These are phyloP conservation scores for Chytriomyces sp. DNA, from an alignment of 192 early-diverging fungal genomes.

Conservation along the genomic window DNA sequence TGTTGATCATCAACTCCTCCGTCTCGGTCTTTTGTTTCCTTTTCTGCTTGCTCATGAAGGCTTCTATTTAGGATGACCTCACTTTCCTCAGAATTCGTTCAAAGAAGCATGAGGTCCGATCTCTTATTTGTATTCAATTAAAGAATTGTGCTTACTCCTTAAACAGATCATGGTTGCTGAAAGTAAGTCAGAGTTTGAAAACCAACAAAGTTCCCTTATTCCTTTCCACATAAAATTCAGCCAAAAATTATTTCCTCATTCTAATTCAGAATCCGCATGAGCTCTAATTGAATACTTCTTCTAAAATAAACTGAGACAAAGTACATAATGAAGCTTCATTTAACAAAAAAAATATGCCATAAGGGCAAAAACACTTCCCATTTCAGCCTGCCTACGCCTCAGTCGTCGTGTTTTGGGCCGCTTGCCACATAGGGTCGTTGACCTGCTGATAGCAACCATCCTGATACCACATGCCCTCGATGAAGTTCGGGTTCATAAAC, in stretches of 20 bases:
- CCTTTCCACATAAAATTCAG: conserved; percentile 7
- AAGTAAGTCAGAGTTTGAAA: conserved; percentile 33
- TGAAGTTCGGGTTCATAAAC: conserved; percentile 24
- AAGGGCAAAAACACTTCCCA: too few species aligned
- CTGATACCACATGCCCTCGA: too few species aligned
- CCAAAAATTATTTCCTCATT: conserved; percentile 44
- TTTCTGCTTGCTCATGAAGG: neutral
- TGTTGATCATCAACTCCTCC: neutral
- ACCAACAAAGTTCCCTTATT: neutral
- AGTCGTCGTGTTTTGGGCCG: too few species aligned
- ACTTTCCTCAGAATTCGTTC: conserved; percentile 43
- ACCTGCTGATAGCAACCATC: too few species aligned
- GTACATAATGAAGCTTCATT: too few species aligned
- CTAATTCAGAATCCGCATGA: conserved; percentile 45
- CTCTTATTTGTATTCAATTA: neutral
- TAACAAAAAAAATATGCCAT: too few species aligned
- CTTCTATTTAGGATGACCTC: conserved; percentile 36
- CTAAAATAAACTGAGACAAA: too few species aligned
- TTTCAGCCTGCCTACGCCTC: too few species aligned
- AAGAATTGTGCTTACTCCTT: neutral
- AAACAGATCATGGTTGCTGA: conserved; percentile 48
- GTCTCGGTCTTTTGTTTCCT: neutral
- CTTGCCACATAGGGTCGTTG: too few species aligned
- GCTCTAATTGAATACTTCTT: too few species aligned
- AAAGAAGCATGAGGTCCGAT: conserved; percentile 40